Base-by-base conservation (phyloP, 495 filamentous ascomycete genomes). In the Entonaema liquescens region DNA sequence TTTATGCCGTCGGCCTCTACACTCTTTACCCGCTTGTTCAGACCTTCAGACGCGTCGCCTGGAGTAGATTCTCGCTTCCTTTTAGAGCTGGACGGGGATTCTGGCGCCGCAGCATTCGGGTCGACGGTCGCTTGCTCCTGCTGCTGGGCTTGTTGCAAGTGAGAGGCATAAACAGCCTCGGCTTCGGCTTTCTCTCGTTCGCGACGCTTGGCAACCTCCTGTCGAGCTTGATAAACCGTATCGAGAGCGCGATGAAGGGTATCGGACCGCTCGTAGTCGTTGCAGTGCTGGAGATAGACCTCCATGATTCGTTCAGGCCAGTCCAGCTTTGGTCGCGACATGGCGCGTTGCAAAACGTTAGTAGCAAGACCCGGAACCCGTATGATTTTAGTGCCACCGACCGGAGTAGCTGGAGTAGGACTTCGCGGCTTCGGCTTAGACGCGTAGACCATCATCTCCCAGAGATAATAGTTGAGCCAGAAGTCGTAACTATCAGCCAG, bases 261-360 rank as follows among this genome's bases (percentile, higher is more conserved):
- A 40, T 91, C 86, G 5, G 90, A 87, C 53, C 88, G 85, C 75
- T 95, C 93, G 70, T 95, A 93, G 68, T 93, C 92, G 72, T 95
- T 90, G 73, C 93, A 96, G 74, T 98, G 94, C 40, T 91, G 85
- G 35, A 93, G 79, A 65, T 92, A 97, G 19, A 90, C 87, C 68
- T 94, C 91, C 78, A 97, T 84, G 42, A 98, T 85, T 75, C 91
- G 92, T 77, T 97, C 95, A 0, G 95, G 95, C 90, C 91, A 95
- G 78, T 99, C 94, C n/a, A 99, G 76, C 28, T 85, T 86, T 25
- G 83, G 82, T 62, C 89, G 84, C 65, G 86, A 82, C 58, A 97
- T 83, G 5, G 92, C 94, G 68, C 90, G 85, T 63, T 89, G 87
- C 38, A 98, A 80, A 44, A 97, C 90, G 11, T 80, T 85, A 2